These are phyloP conservation scores for Eutypa lata DNA, from an alignment of 2,329 filamentous ascomycete genomes.

Conservation along the genomic window DNA sequence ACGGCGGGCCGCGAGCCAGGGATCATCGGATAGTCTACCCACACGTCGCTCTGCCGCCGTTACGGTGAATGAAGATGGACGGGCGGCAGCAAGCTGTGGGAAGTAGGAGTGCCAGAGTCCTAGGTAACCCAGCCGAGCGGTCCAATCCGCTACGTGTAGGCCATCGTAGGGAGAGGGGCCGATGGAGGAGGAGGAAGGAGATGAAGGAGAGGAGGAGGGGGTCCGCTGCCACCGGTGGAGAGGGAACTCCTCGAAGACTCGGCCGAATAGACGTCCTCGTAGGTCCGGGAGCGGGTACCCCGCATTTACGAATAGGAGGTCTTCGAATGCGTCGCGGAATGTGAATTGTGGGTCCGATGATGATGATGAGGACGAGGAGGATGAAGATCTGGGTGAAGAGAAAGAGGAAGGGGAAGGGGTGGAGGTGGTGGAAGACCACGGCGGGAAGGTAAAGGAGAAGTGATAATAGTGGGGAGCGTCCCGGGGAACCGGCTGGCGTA, in stretches of 20 bases:
- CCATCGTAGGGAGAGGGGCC: constrained; percentile 16
- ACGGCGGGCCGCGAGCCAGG: background rate
- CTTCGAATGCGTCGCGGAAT: constrained; percentile 57
- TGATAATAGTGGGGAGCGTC: constrained; percentile 31
- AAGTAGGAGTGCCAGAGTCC: constrained; percentile 35
- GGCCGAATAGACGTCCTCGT: too few species aligned
- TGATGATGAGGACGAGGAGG: constrained; percentile 8
- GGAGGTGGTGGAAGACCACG: background rate
- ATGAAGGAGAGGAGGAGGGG: too few species aligned
- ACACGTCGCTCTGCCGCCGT: too few species aligned
- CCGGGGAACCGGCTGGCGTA: constrained; percentile 45
- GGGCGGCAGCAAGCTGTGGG: too few species aligned
- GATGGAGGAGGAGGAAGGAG: too few species aligned
- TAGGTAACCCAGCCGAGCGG: constrained; percentile 34
- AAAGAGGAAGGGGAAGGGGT: background rate
- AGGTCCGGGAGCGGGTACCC: constrained; percentile 11
- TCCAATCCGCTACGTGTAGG: constrained; percentile 41
- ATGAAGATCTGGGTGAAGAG: constrained; percentile 26
- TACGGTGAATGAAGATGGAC: too few species aligned
- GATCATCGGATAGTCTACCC: too few species aligned
- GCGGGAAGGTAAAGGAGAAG: background rate
- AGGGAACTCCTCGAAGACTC: too few species aligned
- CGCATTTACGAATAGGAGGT: constrained; percentile 48
- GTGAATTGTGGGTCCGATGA: constrained; percentile 33
- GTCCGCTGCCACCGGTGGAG: too few species aligned